phyloP scores from a whole-genome alignment of 768 basidiomycete genomes.

The Inosperma sp. region DNA sequence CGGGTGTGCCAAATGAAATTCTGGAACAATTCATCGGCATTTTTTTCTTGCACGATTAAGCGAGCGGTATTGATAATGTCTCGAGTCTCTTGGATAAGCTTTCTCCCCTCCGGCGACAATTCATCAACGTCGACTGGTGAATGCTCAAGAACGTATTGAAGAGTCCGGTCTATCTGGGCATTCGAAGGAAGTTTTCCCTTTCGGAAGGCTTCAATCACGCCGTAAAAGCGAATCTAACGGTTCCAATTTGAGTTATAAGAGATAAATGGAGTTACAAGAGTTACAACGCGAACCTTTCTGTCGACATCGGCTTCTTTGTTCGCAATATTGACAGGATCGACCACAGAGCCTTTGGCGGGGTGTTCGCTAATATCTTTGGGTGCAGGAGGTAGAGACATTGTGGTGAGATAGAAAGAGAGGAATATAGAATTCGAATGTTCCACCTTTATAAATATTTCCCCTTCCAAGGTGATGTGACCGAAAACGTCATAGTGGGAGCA shows the following conservation, averaged over 20 bases:
- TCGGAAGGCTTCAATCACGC: conserved; percentile 76
- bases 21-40: conserved; percentile 87
- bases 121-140: conserved; percentile 56
- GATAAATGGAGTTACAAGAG: background rate
- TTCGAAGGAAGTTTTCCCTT: conserved; percentile 78
- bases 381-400: conserved; percentile 68
- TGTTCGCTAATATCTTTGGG: conserved; percentile 56
- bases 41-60: conserved; percentile 76
- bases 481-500: background rate
- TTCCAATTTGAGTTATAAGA: background rate
- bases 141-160: conserved; percentile 59
- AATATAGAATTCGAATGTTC: background rate
- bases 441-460: background rate
- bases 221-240: conserved; percentile 67
- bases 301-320: conserved; percentile 71
- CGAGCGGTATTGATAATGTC: conserved; percentile 76
- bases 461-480: background rate
- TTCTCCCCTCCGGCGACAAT: conserved; percentile 73
- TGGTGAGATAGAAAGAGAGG: conserved; percentile 1
- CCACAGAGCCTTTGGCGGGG: conserved; percentile 56
- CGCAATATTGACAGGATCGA: conserved; percentile 57
- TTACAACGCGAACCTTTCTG: conserved; percentile 51
- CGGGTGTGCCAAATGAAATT: conserved; percentile 83
- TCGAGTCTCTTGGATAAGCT: conserved; percentile 70
- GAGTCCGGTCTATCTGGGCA: conserved; percentile 67